phyloP scores from a whole-genome alignment of 768 basidiomycete genomes.

The Chalciporus piperatus region DNA sequence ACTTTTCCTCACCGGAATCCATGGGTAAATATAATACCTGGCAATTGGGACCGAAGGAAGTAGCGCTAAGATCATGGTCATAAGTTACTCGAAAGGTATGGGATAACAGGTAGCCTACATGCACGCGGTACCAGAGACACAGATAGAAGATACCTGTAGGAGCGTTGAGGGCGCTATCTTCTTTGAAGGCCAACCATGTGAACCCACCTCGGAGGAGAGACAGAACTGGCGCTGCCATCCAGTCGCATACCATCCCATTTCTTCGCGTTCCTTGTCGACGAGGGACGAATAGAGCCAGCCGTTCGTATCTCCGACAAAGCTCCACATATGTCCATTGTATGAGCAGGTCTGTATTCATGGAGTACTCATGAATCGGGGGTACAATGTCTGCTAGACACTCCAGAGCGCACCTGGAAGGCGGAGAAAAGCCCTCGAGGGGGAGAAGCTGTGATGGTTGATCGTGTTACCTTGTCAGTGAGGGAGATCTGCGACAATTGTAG shows the following conservation, averaged over 20 bases:
- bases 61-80: slow-evolving; percentile 42
- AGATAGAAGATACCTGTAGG: slow-evolving; percentile 51
- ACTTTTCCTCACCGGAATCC: slow-evolving; percentile 42
- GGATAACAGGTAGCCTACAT: slow-evolving; percentile 38
- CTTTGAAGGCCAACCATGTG: background rate
- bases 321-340: slow-evolving; percentile 31
- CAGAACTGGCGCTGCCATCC: slow-evolving; percentile 44
- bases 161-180: background rate
- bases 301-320: slow-evolving; percentile 48
- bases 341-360: slow-evolving; percentile 30
- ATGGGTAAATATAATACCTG: slow-evolving; percentile 45
- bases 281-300: slow-evolving; percentile 50
- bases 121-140: slow-evolving; percentile 43
- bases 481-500: slow-evolving; percentile 40
- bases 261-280: slow-evolving; percentile 7
- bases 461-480: slow-evolving; percentile 33
- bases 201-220: slow-evolving; percentile 29
- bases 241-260: slow-evolving; percentile 1
- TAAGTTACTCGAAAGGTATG: background rate
- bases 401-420: slow-evolving; percentile 44
- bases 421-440: slow-evolving; percentile 36
- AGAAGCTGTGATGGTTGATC: slow-evolving; percentile 30
- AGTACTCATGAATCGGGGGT: background rate
- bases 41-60: slow-evolving; percentile 52
- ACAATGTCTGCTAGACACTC: background rate